Evolutionary conservation across 192 early-diverging fungal species (phyloP).

Genomic region (Globomyces pollinis-pini): DNA sequence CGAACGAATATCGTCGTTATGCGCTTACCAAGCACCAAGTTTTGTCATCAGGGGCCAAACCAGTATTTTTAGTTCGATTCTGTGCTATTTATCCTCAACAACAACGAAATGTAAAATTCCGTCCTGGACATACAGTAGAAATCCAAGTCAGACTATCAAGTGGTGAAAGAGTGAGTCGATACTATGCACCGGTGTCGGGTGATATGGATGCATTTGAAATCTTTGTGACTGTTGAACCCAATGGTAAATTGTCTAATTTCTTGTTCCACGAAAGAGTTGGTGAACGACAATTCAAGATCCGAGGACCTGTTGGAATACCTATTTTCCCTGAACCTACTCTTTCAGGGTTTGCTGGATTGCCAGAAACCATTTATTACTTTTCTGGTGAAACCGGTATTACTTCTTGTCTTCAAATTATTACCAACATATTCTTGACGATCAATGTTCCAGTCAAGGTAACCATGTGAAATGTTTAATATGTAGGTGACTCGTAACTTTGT

Average conservation of each 20-base stretch:
- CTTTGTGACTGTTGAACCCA: constrained; percentile 16
- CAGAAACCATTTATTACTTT: constrained; percentile 25
- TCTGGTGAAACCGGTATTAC: constrained; percentile 34
- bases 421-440: constrained; percentile 19
- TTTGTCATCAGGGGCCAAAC: not conserved
- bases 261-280: constrained; percentile 28
- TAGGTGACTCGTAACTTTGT: not conserved
- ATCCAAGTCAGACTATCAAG: constrained; percentile 27
- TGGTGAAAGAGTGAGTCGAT: constrained; percentile 21
- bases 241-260: constrained; percentile 12
- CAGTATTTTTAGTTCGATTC: constrained; percentile 25
- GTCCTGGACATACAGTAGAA: constrained; percentile 37
- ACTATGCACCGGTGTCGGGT: constrained; percentile 28
- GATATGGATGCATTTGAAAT: constrained; percentile 26
- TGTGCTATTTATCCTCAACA: constrained; percentile 30
- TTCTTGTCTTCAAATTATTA: constrained; percentile 28
- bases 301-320: constrained; percentile 32
- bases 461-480: not conserved
- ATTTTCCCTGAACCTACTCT: constrained; percentile 15
- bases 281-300: constrained; percentile 34
- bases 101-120: constrained; percentile 14
- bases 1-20: constrained; percentile 35
- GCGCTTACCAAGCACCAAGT: constrained; percentile 22
- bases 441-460: constrained; percentile 21
- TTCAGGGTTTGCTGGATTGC: not conserved